Evolutionary conservation across 2,329 filamentous ascomycete species (phyloP).

Genomic region (Trichophyton benhamiae): DNA sequence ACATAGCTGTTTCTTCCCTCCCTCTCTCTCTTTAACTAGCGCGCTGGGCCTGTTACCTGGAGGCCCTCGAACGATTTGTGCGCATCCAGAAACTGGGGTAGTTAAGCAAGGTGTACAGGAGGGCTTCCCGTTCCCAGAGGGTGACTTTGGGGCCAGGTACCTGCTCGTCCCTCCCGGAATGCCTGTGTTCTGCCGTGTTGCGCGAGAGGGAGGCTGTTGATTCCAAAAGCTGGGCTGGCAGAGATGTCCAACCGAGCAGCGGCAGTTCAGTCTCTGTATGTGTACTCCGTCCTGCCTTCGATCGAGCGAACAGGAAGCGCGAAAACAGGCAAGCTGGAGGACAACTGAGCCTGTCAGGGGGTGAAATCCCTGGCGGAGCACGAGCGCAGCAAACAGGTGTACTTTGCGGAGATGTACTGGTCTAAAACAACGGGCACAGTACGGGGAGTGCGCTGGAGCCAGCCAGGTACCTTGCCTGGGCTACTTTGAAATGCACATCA

Average conservation of each 20-base stretch:
- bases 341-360: background rate
- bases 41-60: background rate
- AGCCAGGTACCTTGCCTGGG: background rate
- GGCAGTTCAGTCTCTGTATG: no score
- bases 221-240: no score
- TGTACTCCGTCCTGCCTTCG: background rate
- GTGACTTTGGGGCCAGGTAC: background rate
- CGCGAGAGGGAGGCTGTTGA: background rate
- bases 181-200: background rate
- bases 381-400: constrained; percentile 3
- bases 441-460: no score
- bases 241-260: no score
- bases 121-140: background rate
- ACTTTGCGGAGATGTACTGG: background rate
- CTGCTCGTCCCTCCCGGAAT: background rate
- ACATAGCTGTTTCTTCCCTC: background rate
- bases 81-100: background rate
- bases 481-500: background rate
- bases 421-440: no score
- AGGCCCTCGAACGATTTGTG: background rate
- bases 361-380: background rate
- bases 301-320: background rate
- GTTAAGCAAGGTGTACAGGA: background rate
- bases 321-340: background rate
- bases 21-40: background rate